Percentiles rank a stretch among this genome's conserved stretches.
Conservation (phyloP, 331 rosid genomes). For the Dryas integrifolia region DNA sequence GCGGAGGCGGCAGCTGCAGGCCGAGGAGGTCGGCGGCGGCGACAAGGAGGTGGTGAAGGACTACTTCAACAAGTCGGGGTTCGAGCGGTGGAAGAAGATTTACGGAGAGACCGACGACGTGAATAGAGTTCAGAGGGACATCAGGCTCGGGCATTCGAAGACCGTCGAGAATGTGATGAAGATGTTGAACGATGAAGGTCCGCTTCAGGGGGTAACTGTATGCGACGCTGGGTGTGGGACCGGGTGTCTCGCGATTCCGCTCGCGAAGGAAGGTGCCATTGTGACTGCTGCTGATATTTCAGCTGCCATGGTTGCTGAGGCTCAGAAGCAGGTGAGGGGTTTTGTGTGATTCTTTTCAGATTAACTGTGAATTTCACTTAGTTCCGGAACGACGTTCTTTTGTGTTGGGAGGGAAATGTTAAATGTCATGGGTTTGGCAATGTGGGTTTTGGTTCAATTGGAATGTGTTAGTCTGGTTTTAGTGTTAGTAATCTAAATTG, state of each 20-base stretch:
- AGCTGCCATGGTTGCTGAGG: slow-evolving; percentile 91
- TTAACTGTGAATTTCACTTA: too few relatives aligned
- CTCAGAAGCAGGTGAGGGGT: slow-evolving; percentile 56
- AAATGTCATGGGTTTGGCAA: background rate
- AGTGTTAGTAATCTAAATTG: background rate
- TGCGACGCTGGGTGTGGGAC: slow-evolving; percentile 97
- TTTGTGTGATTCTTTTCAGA: too few relatives aligned
- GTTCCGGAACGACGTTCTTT: too few relatives aligned
- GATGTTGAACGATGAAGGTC: slow-evolving; percentile 72
- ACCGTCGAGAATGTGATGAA: slow-evolving; percentile 66
- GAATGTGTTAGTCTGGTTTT: background rate
- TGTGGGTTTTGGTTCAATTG: background rate
- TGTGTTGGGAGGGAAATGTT: background rate
- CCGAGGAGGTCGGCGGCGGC: slow-evolving; percentile 89
- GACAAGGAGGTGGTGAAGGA: slow-evolving; percentile 94
- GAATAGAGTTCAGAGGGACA: slow-evolving; percentile 76
- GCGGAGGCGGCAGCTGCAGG: slow-evolving; percentile 66
- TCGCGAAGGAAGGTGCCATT: slow-evolving; percentile 75
- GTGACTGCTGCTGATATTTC: slow-evolving; percentile 78
- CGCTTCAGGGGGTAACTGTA: slow-evolving; percentile 61
- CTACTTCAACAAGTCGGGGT: slow-evolving; percentile 85
- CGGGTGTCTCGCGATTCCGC: slow-evolving; percentile 85
- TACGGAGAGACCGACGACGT: slow-evolving; percentile 92
- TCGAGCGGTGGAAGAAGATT: slow-evolving; percentile 93
- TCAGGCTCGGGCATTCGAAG: slow-evolving; percentile 81